These are phyloP conservation scores for Calonectria multiphialidica DNA, from an alignment of 2,329 filamentous ascomycete species.

Conservation along the genomic window DNA sequence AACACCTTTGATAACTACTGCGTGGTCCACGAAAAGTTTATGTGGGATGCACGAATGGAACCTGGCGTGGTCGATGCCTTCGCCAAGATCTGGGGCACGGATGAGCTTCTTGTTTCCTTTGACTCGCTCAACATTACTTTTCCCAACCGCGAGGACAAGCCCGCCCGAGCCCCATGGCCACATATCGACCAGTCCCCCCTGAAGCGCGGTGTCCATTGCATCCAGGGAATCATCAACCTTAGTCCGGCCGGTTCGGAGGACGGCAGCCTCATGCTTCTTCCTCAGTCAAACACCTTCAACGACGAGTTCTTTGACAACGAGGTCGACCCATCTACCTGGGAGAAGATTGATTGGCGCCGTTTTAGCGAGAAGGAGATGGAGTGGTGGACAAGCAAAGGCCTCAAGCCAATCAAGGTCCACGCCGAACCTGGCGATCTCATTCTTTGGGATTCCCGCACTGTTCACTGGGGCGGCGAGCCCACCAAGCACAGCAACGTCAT, in stretches of 20 bases:
- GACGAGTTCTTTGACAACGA: slow-evolving; percentile 11
- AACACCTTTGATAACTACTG: neutral
- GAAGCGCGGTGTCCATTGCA: slow-evolving; percentile 7
- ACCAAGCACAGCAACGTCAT: neutral
- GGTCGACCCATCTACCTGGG: neutral
- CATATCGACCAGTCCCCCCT: slow-evolving; percentile 2
- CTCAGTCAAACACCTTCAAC: neutral
- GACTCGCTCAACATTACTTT: slow-evolving; percentile 10
- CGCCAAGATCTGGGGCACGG: slow-evolving; percentile 2
- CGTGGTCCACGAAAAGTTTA: slow-evolving; percentile 6
- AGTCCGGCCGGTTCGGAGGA: neutral
- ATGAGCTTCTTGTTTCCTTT: neutral
- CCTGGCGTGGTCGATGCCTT: neutral
- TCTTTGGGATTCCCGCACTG: neutral
- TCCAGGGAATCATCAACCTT: slow-evolving; percentile 2
- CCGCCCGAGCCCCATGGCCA: neutral
- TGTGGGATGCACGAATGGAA: slow-evolving; percentile 14
- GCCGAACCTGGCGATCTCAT: neutral
- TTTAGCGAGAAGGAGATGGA: slow-evolving; percentile 1
- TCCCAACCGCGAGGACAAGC: slow-evolving; percentile 10
- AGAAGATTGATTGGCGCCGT: slow-evolving; percentile 2
- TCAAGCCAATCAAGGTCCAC: neutral
- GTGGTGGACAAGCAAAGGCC: slow-evolving; percentile 3
- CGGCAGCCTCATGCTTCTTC: neutral
- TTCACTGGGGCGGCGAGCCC: slow-evolving; percentile 4